phyloP scores from a whole-genome alignment of 2,329 filamentous ascomycete species.

The Geosmithia morbida region DNA sequence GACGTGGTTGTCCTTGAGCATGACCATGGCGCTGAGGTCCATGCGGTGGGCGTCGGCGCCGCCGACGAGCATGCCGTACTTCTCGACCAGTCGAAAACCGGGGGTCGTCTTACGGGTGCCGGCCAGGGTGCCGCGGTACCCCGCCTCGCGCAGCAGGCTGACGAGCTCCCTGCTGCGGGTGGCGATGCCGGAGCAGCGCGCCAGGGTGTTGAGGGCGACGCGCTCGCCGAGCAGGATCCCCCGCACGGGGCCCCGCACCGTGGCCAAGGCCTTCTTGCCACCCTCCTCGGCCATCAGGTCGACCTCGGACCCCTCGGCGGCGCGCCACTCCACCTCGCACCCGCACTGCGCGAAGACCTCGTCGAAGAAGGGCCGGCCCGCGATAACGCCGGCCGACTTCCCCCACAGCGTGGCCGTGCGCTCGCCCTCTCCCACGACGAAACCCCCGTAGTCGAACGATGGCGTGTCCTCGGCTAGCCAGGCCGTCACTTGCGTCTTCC shows the following conservation, averaged over 20 bases:
- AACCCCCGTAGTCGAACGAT: slow-evolving; percentile 92
- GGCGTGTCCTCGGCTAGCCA: slow-evolving; percentile 97
- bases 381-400: slow-evolving; percentile 66
- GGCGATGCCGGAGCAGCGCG: slow-evolving; percentile 83
- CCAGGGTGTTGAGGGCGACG: slow-evolving; percentile 81
- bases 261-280: slow-evolving; percentile 51
- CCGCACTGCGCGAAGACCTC: slow-evolving; percentile 84
- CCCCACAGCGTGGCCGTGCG: slow-evolving; percentile 53
- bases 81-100: slow-evolving; percentile 88
- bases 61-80: slow-evolving; percentile 93
- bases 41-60: slow-evolving; percentile 86
- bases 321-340: slow-evolving; percentile 84
- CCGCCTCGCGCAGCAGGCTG: slow-evolving; percentile 41
- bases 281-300: slow-evolving; percentile 35
- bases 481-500: slow-evolving; percentile 62
- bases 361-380: slow-evolving; percentile 87
- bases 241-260: slow-evolving; percentile 71
- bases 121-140: slow-evolving; percentile 74
- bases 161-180: slow-evolving; percentile 47
- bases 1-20: slow-evolving; percentile 98
- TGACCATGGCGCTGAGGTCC: slow-evolving; percentile 88
- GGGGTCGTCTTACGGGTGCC: slow-evolving; percentile 96
- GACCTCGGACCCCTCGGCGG: slow-evolving; percentile 59
- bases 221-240: slow-evolving; percentile 78
- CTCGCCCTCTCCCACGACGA: slow-evolving; percentile 67